These are phyloP conservation scores for Chloropicon primus DNA, from an alignment of 139 green algal genomes.

Conservation along the genomic window DNA sequence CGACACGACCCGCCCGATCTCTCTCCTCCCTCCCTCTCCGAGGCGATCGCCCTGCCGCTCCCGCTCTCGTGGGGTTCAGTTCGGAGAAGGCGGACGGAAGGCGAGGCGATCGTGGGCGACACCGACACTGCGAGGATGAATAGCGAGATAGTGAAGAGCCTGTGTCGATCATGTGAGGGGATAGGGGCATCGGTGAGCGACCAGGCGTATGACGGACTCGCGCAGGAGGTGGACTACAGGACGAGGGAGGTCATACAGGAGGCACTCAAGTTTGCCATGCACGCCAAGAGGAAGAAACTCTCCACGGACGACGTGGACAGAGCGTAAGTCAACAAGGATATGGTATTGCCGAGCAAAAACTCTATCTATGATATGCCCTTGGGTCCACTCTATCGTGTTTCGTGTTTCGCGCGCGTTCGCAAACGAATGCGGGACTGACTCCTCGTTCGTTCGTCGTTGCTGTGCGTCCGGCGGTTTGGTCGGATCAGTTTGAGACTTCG, in stretches of 20 bases:
- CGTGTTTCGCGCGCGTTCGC: too few species aligned
- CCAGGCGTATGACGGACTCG: not conserved
- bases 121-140: too few species aligned
- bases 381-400: not conserved
- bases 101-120: too few species aligned
- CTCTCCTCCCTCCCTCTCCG: too few species aligned
- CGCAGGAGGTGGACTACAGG: not conserved
- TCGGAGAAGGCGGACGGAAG: not conserved
- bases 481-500: not conserved
- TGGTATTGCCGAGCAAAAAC: not conserved
- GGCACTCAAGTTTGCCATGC: not conserved
- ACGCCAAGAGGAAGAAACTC: not conserved
- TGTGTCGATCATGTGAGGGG: not conserved
- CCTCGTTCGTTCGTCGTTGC: too few species aligned
- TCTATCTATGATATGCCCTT: not conserved
- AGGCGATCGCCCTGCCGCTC: too few species aligned
- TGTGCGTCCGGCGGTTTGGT: too few species aligned
- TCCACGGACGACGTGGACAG: not conserved
- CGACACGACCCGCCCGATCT: too few species aligned
- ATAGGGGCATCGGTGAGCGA: not conserved
- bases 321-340: not conserved
- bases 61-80: too few species aligned
- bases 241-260: not conserved
- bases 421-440: too few species aligned
- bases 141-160: not conserved